Evolutionary conservation across 768 basidiomycete species (phyloP).

Genomic region (Dioszegia hungarica): DNA sequence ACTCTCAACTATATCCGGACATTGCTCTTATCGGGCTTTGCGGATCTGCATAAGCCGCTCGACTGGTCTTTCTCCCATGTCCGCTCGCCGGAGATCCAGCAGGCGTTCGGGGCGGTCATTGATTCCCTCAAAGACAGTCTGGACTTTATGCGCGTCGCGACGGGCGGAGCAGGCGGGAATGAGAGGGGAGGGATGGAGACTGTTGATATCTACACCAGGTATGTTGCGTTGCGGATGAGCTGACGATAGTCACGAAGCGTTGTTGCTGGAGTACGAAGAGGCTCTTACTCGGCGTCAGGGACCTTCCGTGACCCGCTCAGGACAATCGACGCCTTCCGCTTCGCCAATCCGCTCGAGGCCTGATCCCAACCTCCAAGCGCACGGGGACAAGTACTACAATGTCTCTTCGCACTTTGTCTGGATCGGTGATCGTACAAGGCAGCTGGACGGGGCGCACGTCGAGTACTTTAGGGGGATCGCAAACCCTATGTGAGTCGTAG

Average conservation of each 20-base stretch:
- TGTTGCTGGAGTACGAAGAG: slow-evolving; percentile 88
- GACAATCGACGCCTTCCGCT: background rate
- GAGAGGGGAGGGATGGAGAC: slow-evolving; percentile 71
- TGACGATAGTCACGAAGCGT: slow-evolving; percentile 71
- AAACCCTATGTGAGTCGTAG: slow-evolving; percentile 41
- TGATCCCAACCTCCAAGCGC: background rate
- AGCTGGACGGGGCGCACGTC: slow-evolving; percentile 86
- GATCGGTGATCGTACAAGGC: slow-evolving; percentile 94
- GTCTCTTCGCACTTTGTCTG: slow-evolving; percentile 91
- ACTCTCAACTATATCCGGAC: slow-evolving; percentile 89
- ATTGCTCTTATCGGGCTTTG: slow-evolving; percentile 86
- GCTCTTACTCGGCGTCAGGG: slow-evolving; percentile 66
- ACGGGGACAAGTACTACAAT: slow-evolving; percentile 63
- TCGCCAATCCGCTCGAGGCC: background rate
- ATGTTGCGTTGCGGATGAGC: slow-evolving; percentile 13
- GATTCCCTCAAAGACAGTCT: slow-evolving; percentile 81
- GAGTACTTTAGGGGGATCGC: slow-evolving; percentile 55
- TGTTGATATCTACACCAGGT: slow-evolving; percentile 92
- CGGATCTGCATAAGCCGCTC: slow-evolving; percentile 80
- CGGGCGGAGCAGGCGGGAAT: slow-evolving; percentile 62
- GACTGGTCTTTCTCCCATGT: slow-evolving; percentile 93
- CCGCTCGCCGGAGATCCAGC: slow-evolving; percentile 64
- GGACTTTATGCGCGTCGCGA: slow-evolving; percentile 87
- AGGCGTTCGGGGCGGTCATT: slow-evolving; percentile 79
- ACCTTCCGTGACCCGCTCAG: background rate